Evolutionary conservation across 768 basidiomycete genomes (phyloP).

Genomic region (Suillus decipiens): DNA sequence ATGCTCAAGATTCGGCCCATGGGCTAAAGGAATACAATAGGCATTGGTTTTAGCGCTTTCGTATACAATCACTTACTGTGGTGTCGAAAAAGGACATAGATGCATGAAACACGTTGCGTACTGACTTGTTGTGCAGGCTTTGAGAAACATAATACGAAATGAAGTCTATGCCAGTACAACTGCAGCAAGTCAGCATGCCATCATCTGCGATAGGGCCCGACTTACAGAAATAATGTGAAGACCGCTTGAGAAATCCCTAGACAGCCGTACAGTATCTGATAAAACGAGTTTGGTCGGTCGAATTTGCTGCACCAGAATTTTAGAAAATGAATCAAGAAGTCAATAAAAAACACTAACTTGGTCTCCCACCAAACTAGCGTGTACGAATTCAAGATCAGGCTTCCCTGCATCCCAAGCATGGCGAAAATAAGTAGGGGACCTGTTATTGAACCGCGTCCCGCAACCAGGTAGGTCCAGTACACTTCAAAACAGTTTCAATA

Average conservation of each 20-base stretch:
- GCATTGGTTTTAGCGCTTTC: background rate
- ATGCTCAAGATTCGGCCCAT: conserved; percentile 63
- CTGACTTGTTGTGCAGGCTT: conserved; percentile 59
- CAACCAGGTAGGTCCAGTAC: conserved; percentile 58
- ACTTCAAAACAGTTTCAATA: conserved; percentile 37
- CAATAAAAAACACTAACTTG: conserved; percentile 40
- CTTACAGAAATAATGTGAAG: conserved; percentile 61
- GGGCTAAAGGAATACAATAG: conserved; percentile 38
- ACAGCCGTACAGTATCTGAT: conserved; percentile 63
- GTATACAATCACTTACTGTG: conserved; percentile 39
- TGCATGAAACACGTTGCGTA: conserved; percentile 61
- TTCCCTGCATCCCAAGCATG: conserved; percentile 60
- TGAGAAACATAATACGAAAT: conserved; percentile 61
- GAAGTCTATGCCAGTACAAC: conserved; percentile 54
- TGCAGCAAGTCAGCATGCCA: conserved; percentile 19
- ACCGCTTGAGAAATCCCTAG: conserved; percentile 59
- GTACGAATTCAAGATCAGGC: conserved; percentile 63
- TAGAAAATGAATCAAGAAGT: background rate
- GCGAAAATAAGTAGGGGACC: conserved; percentile 50
- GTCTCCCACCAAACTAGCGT: conserved; percentile 75
- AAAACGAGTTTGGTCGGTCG: conserved; percentile 53
- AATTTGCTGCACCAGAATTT: conserved; percentile 38
- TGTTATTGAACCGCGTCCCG: conserved; percentile 53
- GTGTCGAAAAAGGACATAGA: conserved; percentile 82
- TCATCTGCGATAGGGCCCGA: conserved; percentile 3